phyloP scores from a whole-genome alignment of 768 basidiomycete genomes.

The Mycena pura region DNA sequence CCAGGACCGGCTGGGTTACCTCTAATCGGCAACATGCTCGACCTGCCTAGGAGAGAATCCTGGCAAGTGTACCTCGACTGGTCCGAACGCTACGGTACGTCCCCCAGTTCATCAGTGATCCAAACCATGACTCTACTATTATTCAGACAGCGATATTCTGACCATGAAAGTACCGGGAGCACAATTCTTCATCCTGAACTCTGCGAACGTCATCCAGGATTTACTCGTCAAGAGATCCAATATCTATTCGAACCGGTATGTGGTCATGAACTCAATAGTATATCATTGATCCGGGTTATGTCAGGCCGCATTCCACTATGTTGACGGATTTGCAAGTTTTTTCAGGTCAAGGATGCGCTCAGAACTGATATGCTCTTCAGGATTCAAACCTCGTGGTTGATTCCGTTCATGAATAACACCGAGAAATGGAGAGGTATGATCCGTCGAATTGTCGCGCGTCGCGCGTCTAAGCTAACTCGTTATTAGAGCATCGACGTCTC shows the following conservation, averaged over 20 bases:
- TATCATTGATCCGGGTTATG: neutral
- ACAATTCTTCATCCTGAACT: neutral
- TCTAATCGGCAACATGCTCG: neutral
- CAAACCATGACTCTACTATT: neutral
- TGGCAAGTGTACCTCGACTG: neutral
- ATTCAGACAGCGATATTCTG: neutral
- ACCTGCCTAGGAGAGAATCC: neutral
- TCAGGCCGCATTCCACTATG: neutral
- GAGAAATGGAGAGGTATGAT: neutral
- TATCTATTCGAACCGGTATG: neutral
- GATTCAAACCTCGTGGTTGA: neutral
- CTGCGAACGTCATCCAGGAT: neutral
- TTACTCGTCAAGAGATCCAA: neutral
- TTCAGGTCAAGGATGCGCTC: too few species aligned
- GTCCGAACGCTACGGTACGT: neutral
- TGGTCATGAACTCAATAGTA: neutral
- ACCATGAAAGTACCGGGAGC: neutral
- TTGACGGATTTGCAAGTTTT: neutral
- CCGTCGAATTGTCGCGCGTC: neutral
- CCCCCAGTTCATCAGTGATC: neutral
- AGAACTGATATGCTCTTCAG: neutral
- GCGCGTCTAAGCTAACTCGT: neutral
- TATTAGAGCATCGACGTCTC: neutral
- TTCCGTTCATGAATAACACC: neutral
- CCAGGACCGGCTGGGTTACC: neutral